Evolutionary conservation across 345 rosid genomes (phyloP).

Genomic region (Raphanus sativus): DNA sequence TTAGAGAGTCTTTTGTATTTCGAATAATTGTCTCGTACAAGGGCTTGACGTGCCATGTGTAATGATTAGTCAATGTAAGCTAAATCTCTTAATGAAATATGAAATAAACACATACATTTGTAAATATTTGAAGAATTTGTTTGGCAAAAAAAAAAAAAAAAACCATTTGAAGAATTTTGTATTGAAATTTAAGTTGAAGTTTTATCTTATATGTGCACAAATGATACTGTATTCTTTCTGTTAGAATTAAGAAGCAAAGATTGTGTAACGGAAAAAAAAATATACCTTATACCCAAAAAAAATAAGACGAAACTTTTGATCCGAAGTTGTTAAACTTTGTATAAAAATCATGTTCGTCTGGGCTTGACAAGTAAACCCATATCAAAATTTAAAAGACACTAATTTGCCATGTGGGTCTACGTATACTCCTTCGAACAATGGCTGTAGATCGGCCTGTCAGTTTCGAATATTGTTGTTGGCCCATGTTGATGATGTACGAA

Average conservation of each 20-base stretch:
- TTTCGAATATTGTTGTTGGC: too few species aligned
- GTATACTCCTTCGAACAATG: too few species aligned
- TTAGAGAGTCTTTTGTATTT: slow-evolving; percentile 23
- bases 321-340: background rate
- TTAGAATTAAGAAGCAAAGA: background rate
- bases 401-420: too few species aligned
- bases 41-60: slow-evolving; percentile 19
- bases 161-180: background rate
- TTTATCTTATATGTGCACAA: background rate
- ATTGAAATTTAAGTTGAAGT: background rate
- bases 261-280: background rate
- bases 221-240: background rate
- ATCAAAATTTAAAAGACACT: too few species aligned
- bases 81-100: slow-evolving; percentile 8
- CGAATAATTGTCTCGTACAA: slow-evolving; percentile 6
- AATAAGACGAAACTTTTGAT: too few species aligned
- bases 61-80: slow-evolving; percentile 24
- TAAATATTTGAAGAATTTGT: background rate
- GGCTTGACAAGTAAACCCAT: background rate
- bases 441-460: too few species aligned
- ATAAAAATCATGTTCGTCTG: background rate
- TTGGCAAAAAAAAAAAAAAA: too few species aligned
- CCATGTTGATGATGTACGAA: too few species aligned
- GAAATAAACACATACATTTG: slow-evolving; percentile 23
- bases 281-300: too few species aligned